Evolutionary conservation across 2,329 filamentous ascomycete species (phyloP).

Genomic region (Phyllosticta paracitricarpa): DNA sequence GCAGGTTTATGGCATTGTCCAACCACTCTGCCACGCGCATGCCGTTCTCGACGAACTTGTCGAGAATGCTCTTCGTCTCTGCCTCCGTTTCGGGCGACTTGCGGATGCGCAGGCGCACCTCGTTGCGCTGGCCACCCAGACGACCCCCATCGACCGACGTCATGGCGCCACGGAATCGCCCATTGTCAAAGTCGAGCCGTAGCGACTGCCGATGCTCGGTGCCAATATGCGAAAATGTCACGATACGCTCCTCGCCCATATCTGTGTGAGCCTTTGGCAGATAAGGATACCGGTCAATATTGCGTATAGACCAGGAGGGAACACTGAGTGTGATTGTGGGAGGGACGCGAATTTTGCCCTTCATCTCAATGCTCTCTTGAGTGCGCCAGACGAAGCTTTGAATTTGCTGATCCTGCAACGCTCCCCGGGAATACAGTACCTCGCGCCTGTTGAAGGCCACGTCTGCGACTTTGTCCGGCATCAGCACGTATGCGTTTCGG

Average conservation of each 20-base stretch:
- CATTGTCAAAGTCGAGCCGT: slow-evolving; percentile 10
- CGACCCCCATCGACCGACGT: slow-evolving; percentile 20
- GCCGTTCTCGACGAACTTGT: background rate
- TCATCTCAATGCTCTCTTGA: slow-evolving; percentile 15
- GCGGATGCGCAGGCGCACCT: slow-evolving; percentile 15
- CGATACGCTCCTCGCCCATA: slow-evolving; percentile 7
- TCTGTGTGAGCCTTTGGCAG: background rate
- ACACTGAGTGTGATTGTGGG: slow-evolving; percentile 17
- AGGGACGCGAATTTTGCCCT: slow-evolving; percentile 21
- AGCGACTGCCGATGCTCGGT: slow-evolving; percentile 21
- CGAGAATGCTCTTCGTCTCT: background rate
- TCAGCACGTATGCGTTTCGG: slow-evolving; percentile 19
- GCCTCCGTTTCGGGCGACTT: background rate
- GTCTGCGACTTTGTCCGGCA: slow-evolving; percentile 22
- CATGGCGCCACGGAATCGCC: slow-evolving; percentile 14
- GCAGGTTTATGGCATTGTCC: background rate
- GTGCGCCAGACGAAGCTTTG: slow-evolving; percentile 15
- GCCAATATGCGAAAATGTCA: slow-evolving; percentile 22
- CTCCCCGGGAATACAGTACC: slow-evolving; percentile 13
- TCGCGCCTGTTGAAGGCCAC: slow-evolving; percentile 18
- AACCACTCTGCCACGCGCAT: background rate
- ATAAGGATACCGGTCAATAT: background rate
- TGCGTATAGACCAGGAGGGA: slow-evolving; percentile 20
- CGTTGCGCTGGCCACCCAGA: slow-evolving; percentile 17
- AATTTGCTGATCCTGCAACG: slow-evolving; percentile 13